A percentile compares a stretch with the other conserved stretches of the same genome.
phyloP scores from a whole-genome alignment of 192 early-diverging fungal species.

The Chytriomyces confervae region DNA sequence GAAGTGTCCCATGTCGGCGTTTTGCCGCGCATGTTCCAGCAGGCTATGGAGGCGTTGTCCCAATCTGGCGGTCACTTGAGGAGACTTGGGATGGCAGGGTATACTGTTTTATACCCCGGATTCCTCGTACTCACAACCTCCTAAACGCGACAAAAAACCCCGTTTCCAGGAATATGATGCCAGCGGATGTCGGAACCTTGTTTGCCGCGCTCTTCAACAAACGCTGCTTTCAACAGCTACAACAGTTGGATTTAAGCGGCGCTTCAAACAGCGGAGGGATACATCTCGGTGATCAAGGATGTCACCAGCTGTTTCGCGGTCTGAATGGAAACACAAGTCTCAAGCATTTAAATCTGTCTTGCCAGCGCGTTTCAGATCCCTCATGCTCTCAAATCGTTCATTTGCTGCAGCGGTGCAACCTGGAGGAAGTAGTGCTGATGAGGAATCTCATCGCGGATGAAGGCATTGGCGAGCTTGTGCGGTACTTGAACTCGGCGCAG shows the following conservation, averaged over 20 bases:
- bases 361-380: neutral
- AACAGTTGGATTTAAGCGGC: neutral
- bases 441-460: conserved; percentile 12
- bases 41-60: neutral
- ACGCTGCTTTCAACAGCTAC: neutral
- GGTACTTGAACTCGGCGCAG: neutral
- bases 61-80: neutral
- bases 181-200: neutral
- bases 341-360: neutral
- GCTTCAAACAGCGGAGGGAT: too few relatives aligned
- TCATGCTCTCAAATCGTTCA: neutral
- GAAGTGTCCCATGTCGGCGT: neutral
- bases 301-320: neutral
- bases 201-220: neutral
- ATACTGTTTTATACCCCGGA: neutral
- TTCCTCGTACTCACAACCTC: neutral
- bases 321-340: neutral
- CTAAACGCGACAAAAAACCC: neutral
- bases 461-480: neutral
- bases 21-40: neutral
- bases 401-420: neutral
- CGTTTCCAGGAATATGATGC: neutral
- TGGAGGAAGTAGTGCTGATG: conserved; percentile 2
- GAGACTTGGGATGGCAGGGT: conserved; percentile 3
- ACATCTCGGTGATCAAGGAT: neutral